Percentiles rank a stretch among this genome's conserved stretches.
Conservation (phyloP, 306 rosid genomes). For the Heteromeles arbutifolia region DNA sequence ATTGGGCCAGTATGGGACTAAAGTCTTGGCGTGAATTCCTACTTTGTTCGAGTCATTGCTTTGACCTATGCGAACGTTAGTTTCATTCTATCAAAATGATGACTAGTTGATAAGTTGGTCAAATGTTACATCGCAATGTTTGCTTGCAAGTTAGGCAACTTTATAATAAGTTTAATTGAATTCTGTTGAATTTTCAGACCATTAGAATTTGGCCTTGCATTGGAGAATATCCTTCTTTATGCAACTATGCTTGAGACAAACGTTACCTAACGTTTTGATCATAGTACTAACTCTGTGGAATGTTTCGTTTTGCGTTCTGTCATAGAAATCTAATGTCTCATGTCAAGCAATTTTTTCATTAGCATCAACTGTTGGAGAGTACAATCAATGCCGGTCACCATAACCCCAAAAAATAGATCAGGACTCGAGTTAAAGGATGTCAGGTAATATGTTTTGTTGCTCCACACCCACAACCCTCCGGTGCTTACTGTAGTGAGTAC, state of each 20-base stretch:
- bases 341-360: too few species aligned
- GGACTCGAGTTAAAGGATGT: too few species aligned
- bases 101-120: conserved; percentile 7
- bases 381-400: too few species aligned
- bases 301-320: not conserved
- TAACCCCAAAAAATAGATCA: too few species aligned
- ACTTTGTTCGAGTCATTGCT: not conserved
- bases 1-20: not conserved
- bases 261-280: not conserved
- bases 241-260: not conserved
- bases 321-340: too few species aligned
- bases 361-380: too few species aligned
- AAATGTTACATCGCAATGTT: not conserved
- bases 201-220: not conserved
- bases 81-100: not conserved
- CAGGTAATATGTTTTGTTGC: too few species aligned
- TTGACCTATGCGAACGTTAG: not conserved
- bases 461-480: not conserved
- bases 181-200: not conserved
- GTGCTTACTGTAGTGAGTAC: not conserved
- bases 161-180: not conserved
- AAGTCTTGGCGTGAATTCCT: not conserved
- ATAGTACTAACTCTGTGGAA: not conserved
- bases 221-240: not conserved
- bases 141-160: not conserved